phyloP scores from a whole-genome alignment of 257 asterid genomes.

The Nicotiana noctiflora region DNA sequence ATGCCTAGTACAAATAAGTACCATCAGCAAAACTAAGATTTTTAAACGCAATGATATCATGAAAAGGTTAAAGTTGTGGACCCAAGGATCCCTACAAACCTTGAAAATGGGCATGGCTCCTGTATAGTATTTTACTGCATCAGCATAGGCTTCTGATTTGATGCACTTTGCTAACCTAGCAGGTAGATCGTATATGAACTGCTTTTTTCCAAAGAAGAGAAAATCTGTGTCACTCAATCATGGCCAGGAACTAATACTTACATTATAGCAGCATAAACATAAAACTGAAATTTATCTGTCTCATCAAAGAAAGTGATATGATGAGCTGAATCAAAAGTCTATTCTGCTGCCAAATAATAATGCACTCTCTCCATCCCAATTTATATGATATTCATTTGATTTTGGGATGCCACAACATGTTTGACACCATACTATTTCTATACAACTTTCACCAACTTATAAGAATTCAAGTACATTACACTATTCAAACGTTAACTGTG shows the following conservation, averaged over 20 bases:
- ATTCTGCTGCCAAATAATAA: neutral
- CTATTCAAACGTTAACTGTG: neutral
- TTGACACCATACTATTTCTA: neutral
- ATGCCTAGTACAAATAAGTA: constrained; percentile 46
- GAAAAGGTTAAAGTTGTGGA: neutral
- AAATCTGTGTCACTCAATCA: constrained; percentile 30
- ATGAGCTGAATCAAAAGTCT: neutral
- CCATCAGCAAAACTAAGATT: neutral
- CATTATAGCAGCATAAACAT: neutral
- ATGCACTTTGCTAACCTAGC: constrained; percentile 83
- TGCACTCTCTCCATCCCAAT: neutral
- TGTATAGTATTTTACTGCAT: constrained; percentile 85
- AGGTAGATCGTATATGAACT: constrained; percentile 96
- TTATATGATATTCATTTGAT: neutral
- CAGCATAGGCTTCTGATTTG: constrained; percentile 92
- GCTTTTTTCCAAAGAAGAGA: constrained; percentile 47
- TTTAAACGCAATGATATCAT: neutral
- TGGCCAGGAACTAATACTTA: constrained; percentile 13
- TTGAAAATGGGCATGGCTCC: constrained; percentile 97
- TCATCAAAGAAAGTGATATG: neutral
- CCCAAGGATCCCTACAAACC: constrained; percentile 34
- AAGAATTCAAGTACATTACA: neutral
- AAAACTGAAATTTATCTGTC: neutral
- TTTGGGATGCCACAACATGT: neutral
- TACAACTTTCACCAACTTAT: neutral